A percentile compares a stretch with the other conserved stretches of the same genome.
Evolutionary conservation across 176 grass and related monocot genomes (phyloP).

Genomic region (Avena atlantica): DNA sequence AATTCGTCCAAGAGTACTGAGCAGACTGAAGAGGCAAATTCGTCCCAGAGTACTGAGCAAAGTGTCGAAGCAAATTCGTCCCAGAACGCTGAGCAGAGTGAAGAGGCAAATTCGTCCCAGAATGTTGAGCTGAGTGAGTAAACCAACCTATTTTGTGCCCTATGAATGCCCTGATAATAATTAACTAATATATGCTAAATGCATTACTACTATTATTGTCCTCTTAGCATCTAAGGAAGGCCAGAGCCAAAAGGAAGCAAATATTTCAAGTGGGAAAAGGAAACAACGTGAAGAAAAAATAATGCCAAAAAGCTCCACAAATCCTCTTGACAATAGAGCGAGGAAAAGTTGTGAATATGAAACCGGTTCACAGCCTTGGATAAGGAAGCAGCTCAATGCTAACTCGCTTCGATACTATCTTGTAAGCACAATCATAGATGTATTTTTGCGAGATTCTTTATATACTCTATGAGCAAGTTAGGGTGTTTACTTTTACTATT

Average conservation of each 20-base stretch:
- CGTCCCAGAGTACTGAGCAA: not conserved
- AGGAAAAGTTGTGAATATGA: not conserved
- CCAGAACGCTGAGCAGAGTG: too few species aligned
- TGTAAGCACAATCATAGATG: slow-evolving; percentile 29
- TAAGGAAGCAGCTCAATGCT: slow-evolving; percentile 30
- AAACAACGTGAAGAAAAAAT: not conserved
- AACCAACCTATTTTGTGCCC: not conserved
- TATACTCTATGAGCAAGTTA: not conserved
- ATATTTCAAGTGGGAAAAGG: not conserved
- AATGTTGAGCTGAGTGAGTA: not conserved
- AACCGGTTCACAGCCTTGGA: slow-evolving; percentile 5
- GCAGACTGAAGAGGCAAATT: not conserved
- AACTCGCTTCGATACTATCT: not conserved
- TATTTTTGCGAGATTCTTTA: not conserved
- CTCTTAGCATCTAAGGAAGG: not conserved
- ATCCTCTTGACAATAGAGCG: not conserved
- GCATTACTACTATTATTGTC: not conserved
- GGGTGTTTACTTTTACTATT: too few species aligned
- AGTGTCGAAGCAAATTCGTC: not conserved
- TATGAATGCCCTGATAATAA: too few species aligned
- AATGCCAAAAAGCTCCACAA: not conserved
- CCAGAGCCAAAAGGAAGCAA: not conserved
- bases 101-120: not conserved
- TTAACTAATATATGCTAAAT: not conserved
- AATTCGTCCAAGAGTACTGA: not conserved